phyloP scores from a whole-genome alignment of 495 filamentous ascomycete genomes.

The Talaromyces borbonicus region DNA sequence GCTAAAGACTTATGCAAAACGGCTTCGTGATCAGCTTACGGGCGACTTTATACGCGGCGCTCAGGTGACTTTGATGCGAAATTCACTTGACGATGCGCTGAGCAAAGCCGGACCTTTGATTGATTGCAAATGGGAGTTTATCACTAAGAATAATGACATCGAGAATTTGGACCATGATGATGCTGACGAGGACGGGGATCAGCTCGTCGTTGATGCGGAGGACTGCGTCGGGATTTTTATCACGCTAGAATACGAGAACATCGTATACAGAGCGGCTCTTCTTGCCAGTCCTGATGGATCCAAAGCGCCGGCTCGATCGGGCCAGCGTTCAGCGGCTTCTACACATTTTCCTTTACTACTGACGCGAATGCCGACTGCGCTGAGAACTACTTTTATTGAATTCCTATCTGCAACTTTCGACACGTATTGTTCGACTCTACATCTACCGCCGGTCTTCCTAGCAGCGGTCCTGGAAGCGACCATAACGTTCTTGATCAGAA shows the following conservation, averaged over 20 bases:
- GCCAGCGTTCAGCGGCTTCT: conserved; percentile 17
- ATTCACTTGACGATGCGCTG: conserved; percentile 19
- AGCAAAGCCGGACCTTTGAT: conserved; percentile 38
- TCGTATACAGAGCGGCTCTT: conserved; percentile 37
- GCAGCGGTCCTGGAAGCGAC: conserved; percentile 24
- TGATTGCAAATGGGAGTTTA: conserved; percentile 35
- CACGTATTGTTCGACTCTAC: conserved; percentile 31
- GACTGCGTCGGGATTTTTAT: conserved; percentile 30
- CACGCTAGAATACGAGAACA: conserved; percentile 40
- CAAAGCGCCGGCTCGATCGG: neutral
- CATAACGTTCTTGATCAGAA: conserved; percentile 11
- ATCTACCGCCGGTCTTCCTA: conserved; percentile 31
- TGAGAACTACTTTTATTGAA: conserved; percentile 39
- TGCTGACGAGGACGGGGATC: conserved; percentile 8
- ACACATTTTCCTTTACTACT: conserved; percentile 44
- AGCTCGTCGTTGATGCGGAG: neutral
- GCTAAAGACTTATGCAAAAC: conserved; percentile 37
- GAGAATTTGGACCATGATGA: neutral
- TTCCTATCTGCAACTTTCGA: conserved; percentile 47
- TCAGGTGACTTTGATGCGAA: conserved; percentile 19
- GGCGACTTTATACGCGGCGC: conserved; percentile 40
- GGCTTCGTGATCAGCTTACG: conserved; percentile 42
- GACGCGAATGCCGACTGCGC: conserved; percentile 37
- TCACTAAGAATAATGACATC: conserved; percentile 19
- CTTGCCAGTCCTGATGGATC: conserved; percentile 18